phyloP scores from a whole-genome alignment of 2,329 filamentous ascomycete species.

The Talaromyces sp. region DNA sequence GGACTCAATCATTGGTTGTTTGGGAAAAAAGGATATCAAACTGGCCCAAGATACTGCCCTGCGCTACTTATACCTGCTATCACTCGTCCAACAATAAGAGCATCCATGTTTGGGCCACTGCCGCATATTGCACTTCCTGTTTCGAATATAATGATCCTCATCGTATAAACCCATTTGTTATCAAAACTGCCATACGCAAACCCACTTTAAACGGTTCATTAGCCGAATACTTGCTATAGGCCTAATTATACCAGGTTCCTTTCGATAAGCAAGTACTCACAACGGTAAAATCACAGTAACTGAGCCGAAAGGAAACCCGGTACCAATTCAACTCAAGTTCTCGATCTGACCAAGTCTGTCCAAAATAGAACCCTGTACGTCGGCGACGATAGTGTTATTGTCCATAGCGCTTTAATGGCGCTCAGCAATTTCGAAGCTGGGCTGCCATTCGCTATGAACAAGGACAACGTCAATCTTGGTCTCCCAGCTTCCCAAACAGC shows the following conservation, averaged over 20 bases:
- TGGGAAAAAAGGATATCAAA: background rate
- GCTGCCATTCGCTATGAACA: background rate
- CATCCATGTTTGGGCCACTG: background rate
- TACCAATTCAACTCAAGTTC: background rate
- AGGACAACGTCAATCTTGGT: background rate
- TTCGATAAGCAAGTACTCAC: background rate
- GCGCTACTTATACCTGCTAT: background rate
- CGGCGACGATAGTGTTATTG: slow-evolving; percentile 50
- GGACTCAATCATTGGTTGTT: background rate
- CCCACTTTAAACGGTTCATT: background rate
- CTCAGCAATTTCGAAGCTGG: background rate
- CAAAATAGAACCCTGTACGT: slow-evolving; percentile 45
- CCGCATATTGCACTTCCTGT: background rate
- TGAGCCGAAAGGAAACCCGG: background rate
- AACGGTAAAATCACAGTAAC: background rate
- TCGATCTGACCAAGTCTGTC: slow-evolving; percentile 30
- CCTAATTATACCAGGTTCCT: background rate
- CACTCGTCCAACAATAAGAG: background rate
- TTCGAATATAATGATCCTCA: background rate
- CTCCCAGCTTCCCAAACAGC: background rate
- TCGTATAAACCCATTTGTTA: slow-evolving; percentile 19
- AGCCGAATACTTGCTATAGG: background rate
- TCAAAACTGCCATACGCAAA: background rate
- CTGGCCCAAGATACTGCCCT: background rate
- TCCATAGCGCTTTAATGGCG: background rate